These are phyloP conservation scores for Phytophthora fragariaefolia DNA, from an alignment of 352 stramenopile species.

Conservation along the genomic window DNA sequence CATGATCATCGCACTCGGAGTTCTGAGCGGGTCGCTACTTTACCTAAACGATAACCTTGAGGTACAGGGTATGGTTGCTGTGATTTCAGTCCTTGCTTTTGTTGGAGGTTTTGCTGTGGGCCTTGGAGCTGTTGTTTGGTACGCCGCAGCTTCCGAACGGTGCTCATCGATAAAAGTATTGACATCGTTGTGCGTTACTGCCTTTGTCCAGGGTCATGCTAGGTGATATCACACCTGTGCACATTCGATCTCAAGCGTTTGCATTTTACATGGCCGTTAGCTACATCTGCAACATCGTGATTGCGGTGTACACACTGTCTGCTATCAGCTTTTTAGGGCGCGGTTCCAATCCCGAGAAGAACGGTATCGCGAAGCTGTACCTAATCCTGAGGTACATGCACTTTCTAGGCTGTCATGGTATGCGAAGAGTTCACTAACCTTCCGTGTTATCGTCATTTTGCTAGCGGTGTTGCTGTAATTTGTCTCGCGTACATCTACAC, in stretches of 20 bases:
- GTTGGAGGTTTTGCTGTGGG: constrained; percentile 87
- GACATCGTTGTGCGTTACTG: constrained; percentile 1
- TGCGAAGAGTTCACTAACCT: neutral
- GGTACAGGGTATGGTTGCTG: constrained; percentile 68
- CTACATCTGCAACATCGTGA: constrained; percentile 88
- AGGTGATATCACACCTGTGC: constrained; percentile 88
- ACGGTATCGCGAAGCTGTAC: constrained; percentile 88
- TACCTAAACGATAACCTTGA: constrained; percentile 55
- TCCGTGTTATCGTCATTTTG: constrained; percentile 6
- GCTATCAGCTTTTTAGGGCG: constrained; percentile 78
- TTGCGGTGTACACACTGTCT: constrained; percentile 79
- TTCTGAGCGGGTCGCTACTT: constrained; percentile 76
- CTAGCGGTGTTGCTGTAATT: constrained; percentile 46
- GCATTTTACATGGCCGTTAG: constrained; percentile 86
- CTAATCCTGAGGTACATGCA: constrained; percentile 64
- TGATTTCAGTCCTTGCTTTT: constrained; percentile 82
- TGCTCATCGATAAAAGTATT: neutral
- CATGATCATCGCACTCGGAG: constrained; percentile 76
- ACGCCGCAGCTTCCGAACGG: constrained; percentile 14
- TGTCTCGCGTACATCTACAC: constrained; percentile 58
- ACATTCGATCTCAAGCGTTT: constrained; percentile 85
- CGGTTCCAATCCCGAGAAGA: constrained; percentile 72
- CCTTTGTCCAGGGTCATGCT: constrained; percentile 73
- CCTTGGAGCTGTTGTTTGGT: constrained; percentile 83
- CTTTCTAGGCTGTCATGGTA: neutral